phyloP scores from a whole-genome alignment of 441 rosid genomes.

The Raphanus hybrid region DNA sequence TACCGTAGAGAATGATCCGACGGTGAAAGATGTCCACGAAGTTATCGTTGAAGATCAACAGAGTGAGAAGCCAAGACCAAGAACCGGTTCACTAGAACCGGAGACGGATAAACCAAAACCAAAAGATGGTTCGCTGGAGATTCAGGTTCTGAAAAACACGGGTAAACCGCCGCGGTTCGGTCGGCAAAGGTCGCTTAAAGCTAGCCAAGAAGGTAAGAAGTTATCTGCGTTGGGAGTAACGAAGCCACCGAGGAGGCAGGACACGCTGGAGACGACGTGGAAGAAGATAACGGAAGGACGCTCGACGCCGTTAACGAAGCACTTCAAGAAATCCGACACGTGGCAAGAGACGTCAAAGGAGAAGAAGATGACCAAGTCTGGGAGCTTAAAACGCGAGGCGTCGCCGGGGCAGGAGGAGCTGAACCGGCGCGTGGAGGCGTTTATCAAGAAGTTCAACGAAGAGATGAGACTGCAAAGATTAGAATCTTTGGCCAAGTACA shows the following conservation, averaged over 20 bases:
- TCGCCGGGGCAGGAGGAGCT: conserved; percentile 76
- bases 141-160: conserved; percentile 26
- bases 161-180: conserved; percentile 51
- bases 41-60: conserved; percentile 15
- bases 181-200: conserved; percentile 53
- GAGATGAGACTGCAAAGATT: conserved; percentile 58
- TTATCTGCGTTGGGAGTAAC: conserved; percentile 47
- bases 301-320: conserved; percentile 62
- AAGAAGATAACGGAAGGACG: conserved; percentile 76
- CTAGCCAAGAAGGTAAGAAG: conserved; percentile 53
- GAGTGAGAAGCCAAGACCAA: background rate
- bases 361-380: conserved; percentile 54
- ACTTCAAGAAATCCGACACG: conserved; percentile 69
- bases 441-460: conserved; percentile 71
- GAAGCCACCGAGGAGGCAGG: conserved; percentile 53
- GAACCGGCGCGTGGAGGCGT: conserved; percentile 75
- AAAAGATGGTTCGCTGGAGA: conserved; percentile 37
- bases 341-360: conserved; percentile 49
- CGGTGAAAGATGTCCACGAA: conserved; percentile 10
- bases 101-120: conserved; percentile 10
- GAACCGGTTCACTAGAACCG: background rate
- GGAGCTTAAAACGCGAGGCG: conserved; percentile 58
- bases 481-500: conserved; percentile 58
- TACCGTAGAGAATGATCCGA: conserved; percentile 16
- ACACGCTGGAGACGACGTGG: conserved; percentile 83